Evolutionary conservation across 371 early-diverging fungal genomes (phyloP).

Genomic region (Saksenaea vasiformis): DNA sequence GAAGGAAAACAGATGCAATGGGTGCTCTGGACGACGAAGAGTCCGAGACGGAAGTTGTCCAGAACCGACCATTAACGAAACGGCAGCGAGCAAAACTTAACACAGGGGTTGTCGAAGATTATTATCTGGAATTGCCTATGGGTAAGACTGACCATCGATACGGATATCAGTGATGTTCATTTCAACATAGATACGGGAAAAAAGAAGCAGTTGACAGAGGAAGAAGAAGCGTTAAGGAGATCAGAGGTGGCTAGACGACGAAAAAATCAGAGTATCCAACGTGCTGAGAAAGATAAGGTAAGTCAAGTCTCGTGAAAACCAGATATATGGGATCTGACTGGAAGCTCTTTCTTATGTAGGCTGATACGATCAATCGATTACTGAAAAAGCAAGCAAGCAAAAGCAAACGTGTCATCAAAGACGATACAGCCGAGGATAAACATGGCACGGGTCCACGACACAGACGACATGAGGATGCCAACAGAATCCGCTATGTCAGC

Average conservation of each 20-base stretch:
- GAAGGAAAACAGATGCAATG: background rate
- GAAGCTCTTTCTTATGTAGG: slow-evolving; percentile 10
- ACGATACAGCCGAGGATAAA: slow-evolving; percentile 42
- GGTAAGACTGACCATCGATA: slow-evolving; percentile 36
- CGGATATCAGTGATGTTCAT: background rate
- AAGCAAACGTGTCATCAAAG: slow-evolving; percentile 59
- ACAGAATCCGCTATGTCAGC: slow-evolving; percentile 30
- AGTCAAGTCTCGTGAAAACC: background rate
- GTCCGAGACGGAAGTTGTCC: slow-evolving; percentile 45
- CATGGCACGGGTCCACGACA: slow-evolving; percentile 17
- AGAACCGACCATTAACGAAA: slow-evolving; percentile 64
- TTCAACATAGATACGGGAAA: slow-evolving; percentile 50
- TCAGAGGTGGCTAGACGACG: slow-evolving; percentile 77
- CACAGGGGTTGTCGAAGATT: slow-evolving; percentile 56
- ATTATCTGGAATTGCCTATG: slow-evolving; percentile 69
- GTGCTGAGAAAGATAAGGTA: slow-evolving; percentile 76
- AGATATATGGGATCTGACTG: background rate
- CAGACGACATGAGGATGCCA: slow-evolving; percentile 21
- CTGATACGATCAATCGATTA: slow-evolving; percentile 75
- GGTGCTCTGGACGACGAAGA: slow-evolving; percentile 33
- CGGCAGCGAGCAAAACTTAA: slow-evolving; percentile 71
- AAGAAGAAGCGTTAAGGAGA: slow-evolving; percentile 68
- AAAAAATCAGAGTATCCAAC: slow-evolving; percentile 76
- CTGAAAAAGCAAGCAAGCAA: slow-evolving; percentile 78
- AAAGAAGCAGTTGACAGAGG: slow-evolving; percentile 63